These are phyloP conservation scores for Incumbomyces lentus DNA, from an alignment of 2,329 filamentous ascomycete species.

Conservation along the genomic window DNA sequence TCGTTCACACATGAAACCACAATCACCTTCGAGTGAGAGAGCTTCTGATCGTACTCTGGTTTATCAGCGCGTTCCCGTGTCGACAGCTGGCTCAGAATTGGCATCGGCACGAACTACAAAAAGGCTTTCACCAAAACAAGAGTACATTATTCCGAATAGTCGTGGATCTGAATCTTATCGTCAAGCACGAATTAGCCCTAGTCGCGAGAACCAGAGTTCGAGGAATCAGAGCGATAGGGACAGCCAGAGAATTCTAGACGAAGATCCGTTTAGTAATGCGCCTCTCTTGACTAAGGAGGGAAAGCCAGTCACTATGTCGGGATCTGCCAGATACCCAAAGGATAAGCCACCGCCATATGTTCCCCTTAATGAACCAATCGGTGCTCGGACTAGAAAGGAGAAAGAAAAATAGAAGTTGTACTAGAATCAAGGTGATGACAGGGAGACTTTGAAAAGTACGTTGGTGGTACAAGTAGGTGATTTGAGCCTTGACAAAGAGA, in stretches of 20 bases:
- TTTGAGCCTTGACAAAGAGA: no score
- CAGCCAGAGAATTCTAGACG: constrained; percentile 11
- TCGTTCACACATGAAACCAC: no score
- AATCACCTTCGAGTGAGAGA: no score
- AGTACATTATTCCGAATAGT: constrained; percentile 1
- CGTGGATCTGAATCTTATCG: constrained; percentile 8
- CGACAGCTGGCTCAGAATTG: no score
- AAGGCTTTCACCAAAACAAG: constrained; percentile 1
- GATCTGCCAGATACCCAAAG: constrained; percentile 14
- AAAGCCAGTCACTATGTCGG: constrained; percentile 13
- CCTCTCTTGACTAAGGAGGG: constrained; percentile 15
- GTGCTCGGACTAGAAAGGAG: constrained; percentile 11
- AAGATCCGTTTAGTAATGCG: constrained; percentile 15
- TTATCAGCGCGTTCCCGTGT: no score
- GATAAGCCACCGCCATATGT: constrained; percentile 16
- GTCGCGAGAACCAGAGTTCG: constrained; percentile 8
- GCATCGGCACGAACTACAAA: no score
- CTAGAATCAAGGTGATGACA: no score
- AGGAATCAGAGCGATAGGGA: constrained; percentile 13
- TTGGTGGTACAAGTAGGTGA: no score
- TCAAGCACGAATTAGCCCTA: constrained; percentile 2
- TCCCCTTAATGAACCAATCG: constrained; percentile 15
- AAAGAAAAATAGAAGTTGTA: no score
- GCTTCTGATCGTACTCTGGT: no score
- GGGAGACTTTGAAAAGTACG: no score